Base-by-base conservation (phyloP, 139 green algal genomes). In the Chlamydomonas incerta region DNA sequence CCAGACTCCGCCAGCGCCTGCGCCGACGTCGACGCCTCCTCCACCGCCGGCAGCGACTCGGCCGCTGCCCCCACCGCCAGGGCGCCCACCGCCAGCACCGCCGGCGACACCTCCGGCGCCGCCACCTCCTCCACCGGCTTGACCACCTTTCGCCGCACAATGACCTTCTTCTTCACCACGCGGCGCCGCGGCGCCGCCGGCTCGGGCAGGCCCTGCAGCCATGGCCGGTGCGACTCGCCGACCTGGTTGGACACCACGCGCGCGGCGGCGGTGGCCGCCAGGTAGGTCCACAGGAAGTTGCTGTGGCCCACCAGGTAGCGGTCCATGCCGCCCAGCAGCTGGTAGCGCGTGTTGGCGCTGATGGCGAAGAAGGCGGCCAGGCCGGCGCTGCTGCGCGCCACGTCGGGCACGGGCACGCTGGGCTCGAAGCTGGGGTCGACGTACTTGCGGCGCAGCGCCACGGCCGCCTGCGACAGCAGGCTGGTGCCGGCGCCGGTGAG, bases 271-370 rank as follows among this genome's bases (percentile, higher is more conserved):
- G 85, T 93, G 10, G 86, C 46, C 1, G 87, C 90, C 80, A 97
- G 68, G 90, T 98, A 98, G 28, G 87, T 93, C 92, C 92, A 96
- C 71, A 98, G 81, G 89, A 90, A 93, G 77, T 91, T 95, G 81
- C 85, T 91, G 86, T 95, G 95, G 50, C 95, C 93, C 80, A 97
- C 97, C 81, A 99, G 89, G 88, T 94, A 96, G 47, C 95, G 92
- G 89, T 99, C 97, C 34, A 98, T 88, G 46, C 97, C 97, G 23
- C 94, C 95, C 15, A 99, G 80, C 52, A 97, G 81, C 92, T 99
- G 97, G 90, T 98, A 99, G 17, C 97, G 87, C 55, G 92, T 70
- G 90, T 99, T 99, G 55, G 92, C 91, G 79, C 94, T 95, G 20
- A 98, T 60, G 29, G 95, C 96, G 85, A 96, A 91, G 77, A 94